phyloP scores from a whole-genome alignment of 2,329 filamentous ascomycete genomes.

The Aphanocladium album region DNA sequence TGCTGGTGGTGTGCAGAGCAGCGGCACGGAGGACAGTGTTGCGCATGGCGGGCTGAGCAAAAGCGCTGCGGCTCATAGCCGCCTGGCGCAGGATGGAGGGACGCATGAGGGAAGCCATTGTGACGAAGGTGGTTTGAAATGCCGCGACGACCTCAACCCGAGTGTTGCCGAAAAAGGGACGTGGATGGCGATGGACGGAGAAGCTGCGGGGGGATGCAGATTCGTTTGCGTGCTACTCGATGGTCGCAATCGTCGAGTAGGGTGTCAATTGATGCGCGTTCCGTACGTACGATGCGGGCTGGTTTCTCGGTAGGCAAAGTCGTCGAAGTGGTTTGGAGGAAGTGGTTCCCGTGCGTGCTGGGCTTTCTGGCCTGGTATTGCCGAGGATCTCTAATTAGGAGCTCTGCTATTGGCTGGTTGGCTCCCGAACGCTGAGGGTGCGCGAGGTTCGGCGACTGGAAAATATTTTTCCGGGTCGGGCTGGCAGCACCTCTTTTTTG shows the following conservation, averaged over 20 bases:
- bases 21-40: slow-evolving; percentile 46
- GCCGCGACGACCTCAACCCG: slow-evolving; percentile 9
- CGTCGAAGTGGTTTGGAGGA: slow-evolving; percentile 14
- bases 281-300: not conserved
- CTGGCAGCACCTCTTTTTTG: not conserved
- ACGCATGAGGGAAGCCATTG: slow-evolving; percentile 54
- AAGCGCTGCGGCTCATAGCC: slow-evolving; percentile 34
- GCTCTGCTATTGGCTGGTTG: slow-evolving; percentile 38
- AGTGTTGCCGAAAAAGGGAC: slow-evolving; percentile 6
- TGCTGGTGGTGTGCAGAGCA: slow-evolving; percentile 80
- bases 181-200: not conserved
- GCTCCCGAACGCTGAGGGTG: slow-evolving; percentile 19
- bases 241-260: not conserved
- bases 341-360: slow-evolving; percentile 3
- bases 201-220: not conserved
- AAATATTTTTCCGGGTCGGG: slow-evolving; percentile 21
- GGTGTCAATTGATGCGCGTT: not conserved
- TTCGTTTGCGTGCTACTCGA: not conserved
- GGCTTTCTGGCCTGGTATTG: slow-evolving; percentile 29
- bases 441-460: slow-evolving; percentile 25
- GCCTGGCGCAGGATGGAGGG: slow-evolving; percentile 52
- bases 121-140: slow-evolving; percentile 16
- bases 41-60: slow-evolving; percentile 32
- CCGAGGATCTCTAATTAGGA: slow-evolving; percentile 47
- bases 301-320: slow-evolving; percentile 6